phyloP scores from a whole-genome alignment of 148 eudicot genomes.

The Arctostaphylos glauca region DNA sequence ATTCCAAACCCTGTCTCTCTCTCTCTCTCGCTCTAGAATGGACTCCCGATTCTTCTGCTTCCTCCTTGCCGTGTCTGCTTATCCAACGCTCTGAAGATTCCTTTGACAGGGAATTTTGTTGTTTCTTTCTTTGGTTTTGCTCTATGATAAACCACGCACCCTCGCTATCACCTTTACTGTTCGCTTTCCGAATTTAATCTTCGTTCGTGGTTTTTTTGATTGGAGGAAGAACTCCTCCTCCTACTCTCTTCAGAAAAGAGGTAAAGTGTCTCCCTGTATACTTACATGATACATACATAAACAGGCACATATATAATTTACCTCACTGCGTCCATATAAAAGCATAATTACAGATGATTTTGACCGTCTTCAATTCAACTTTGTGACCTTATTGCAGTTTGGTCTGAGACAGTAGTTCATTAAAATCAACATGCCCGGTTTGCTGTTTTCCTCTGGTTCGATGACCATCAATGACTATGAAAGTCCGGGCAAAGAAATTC shows the following conservation, averaged over 20 bases:
- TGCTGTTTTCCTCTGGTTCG: neutral
- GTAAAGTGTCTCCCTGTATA: neutral
- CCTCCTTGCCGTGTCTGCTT: neutral
- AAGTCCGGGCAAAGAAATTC: conserved; percentile 9
- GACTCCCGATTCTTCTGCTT: neutral
- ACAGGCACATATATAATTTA: neutral
- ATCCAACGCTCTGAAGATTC: neutral
- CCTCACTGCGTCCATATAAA: no score
- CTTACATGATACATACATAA: neutral
- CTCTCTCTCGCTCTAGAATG: neutral
- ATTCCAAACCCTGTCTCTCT: neutral
- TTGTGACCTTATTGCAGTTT: neutral
- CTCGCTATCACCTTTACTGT: neutral
- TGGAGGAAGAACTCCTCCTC: neutral
- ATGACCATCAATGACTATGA: neutral
- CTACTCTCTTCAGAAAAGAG: neutral
- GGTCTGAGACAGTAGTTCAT: neutral
- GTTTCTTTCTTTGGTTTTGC: neutral
- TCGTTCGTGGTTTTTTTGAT: neutral
- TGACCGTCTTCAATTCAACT: neutral
- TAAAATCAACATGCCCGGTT: neutral
- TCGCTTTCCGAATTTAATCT: neutral
- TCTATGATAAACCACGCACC: neutral
- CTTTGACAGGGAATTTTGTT: neutral
- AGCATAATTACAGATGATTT: neutral